phyloP scores from a whole-genome alignment of 495 filamentous ascomycete genomes.

The Penicillium ucsense region DNA sequence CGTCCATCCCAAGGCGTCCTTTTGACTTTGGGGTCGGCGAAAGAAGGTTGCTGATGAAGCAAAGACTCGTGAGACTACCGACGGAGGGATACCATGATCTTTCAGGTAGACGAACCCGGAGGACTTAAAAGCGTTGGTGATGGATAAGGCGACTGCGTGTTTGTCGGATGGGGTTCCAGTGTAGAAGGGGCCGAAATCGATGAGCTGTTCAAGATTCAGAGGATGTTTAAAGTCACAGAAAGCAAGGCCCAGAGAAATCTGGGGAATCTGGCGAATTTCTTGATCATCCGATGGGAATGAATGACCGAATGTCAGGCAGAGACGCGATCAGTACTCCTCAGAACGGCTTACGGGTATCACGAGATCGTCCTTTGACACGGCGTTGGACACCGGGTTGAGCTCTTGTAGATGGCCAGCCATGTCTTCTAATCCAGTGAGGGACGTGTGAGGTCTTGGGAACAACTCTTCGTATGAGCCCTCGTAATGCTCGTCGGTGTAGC shows the following conservation, averaged over 20 bases:
- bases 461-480: too few species aligned
- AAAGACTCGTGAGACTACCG: constrained; percentile 55
- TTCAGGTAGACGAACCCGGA: constrained; percentile 90
- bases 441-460: too few species aligned
- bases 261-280: background rate
- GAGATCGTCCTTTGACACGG: constrained; percentile 56
- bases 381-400: constrained; percentile 28
- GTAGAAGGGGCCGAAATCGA: constrained; percentile 75
- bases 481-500: too few species aligned
- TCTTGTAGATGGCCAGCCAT: constrained; percentile 9
- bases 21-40: constrained; percentile 53
- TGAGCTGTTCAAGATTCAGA: constrained; percentile 47
- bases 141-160: constrained; percentile 53
- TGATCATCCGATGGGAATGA: too few species aligned
- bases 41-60: constrained; percentile 70
- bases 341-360: constrained; percentile 53
- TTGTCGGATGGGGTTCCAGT: constrained; percentile 52
- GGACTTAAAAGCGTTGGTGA: constrained; percentile 71
- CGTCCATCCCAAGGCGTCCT: constrained; percentile 62
- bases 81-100: constrained; percentile 58
- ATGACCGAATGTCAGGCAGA: background rate
- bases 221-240: too few species aligned
- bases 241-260: too few species aligned
- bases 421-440: too few species aligned
- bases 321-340: background rate